Evolutionary conservation across 106 monocot species (phyloP).

Genomic region (Acorus calamus): DNA sequence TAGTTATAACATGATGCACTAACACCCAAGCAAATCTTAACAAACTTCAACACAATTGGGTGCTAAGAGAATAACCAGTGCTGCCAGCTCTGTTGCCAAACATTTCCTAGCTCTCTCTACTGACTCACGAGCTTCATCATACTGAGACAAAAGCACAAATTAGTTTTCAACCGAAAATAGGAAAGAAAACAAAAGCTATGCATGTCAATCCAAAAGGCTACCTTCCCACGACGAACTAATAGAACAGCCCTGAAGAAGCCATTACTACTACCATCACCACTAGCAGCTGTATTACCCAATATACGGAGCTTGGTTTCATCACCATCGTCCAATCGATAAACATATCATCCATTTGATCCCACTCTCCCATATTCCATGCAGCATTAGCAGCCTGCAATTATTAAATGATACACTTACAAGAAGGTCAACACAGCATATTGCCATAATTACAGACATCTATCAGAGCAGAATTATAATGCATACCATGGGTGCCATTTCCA

Average conservation of each 20-base stretch:
- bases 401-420: not conserved
- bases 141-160: constrained; percentile 36
- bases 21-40: not conserved
- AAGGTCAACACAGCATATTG: not conserved
- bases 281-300: constrained; percentile 54
- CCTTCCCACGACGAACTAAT: constrained; percentile 73
- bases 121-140: constrained; percentile 78
- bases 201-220: constrained; percentile 7
- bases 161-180: not conserved
- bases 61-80: constrained; percentile 37
- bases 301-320: constrained; percentile 79
- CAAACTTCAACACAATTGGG: constrained; percentile 2
- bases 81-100: constrained; percentile 91
- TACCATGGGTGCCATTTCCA: constrained; percentile 99
- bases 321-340: constrained; percentile 85
- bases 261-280: constrained; percentile 97
- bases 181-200: not conserved
- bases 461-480: constrained; percentile 3
- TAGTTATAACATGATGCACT: too few relatives aligned
- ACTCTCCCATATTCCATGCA: constrained; percentile 99
- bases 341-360: constrained; percentile 99
- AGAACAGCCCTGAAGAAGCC: constrained; percentile 98
- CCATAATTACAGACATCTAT: not conserved
- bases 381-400: constrained; percentile 80
- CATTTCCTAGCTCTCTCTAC: constrained; percentile 95